Base-by-base conservation (phyloP, 257 asterid genomes). In the Agastache rugosa region DNA sequence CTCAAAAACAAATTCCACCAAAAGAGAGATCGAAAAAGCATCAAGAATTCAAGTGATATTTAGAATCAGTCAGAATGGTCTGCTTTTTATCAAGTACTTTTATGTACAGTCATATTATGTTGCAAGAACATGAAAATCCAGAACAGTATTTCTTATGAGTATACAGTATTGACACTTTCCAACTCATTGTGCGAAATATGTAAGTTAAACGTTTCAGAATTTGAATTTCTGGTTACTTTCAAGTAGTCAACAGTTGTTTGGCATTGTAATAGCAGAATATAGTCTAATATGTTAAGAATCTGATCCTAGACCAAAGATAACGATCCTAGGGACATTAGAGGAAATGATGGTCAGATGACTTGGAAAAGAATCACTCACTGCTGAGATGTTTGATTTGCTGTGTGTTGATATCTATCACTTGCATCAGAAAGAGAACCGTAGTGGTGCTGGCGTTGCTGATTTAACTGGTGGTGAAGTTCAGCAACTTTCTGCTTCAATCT, bases 401-500 rank as follows among this genome's bases (percentile, higher is more conserved):
- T 82, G 69, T 81, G 89, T 78, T 77, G 93, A 82, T 85, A 83
- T 54, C 84, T 93, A 81, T 87, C 93, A 76, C 77, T 12, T 54
- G 89, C 85, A 83, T 87, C 97, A 73, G 97, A 80, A 66, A 90
- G 86, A 25, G 98, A 86, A 62, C 90, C 96, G 77, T 89, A 90
- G 67, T 87, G 99, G 79, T 92, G 87, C 77, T 95, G 99, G 11
- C 93, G 96, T 73, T 94, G 98, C 84, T 95, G 99, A 80, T 92
- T 90, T 60, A 95, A 88, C 82, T 95, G 99, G 79, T 90, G 92
- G 81, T 95, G 97, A 76, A 95, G 97, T 79, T 95, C 96, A 61
- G 99, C 98, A 85, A 95, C 99, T 89, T 92, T 95, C 81, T 94
- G 94, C 84, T 94, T 94, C 83, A 94, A 83, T 83, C 96, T 88